phyloP scores from a whole-genome alignment of 768 basidiomycete genomes.

The Suillus luteus region DNA sequence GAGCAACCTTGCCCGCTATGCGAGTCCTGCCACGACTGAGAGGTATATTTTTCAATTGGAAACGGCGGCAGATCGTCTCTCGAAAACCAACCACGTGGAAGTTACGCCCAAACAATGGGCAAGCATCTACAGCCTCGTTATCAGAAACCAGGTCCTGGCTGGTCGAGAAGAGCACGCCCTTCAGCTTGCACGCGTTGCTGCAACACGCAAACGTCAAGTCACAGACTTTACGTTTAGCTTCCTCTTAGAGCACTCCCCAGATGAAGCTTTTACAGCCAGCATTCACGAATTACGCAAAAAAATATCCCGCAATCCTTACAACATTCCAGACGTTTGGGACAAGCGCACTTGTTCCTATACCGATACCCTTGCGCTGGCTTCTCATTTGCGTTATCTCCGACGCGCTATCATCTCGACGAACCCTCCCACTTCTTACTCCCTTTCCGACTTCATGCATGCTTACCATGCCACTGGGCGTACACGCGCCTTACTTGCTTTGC shows the following conservation, averaged over 20 bases:
- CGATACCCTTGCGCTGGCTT: constrained; percentile 14
- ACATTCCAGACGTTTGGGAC: constrained; percentile 2
- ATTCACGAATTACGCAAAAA: constrained; percentile 11
- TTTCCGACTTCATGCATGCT: constrained; percentile 22
- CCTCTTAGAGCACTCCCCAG: constrained; percentile 29
- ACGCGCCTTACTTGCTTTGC: constrained; percentile 20
- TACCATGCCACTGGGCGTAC: constrained; percentile 27
- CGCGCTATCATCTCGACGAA: constrained; percentile 23
- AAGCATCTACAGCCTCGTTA: constrained; percentile 37
- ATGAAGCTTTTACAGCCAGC: constrained; percentile 19
- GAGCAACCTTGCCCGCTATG: constrained; percentile 46
- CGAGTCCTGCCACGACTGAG: constrained; percentile 34
- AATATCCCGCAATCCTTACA: not conserved
- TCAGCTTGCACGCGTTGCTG: constrained; percentile 43
- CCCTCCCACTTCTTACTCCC: constrained; percentile 24
- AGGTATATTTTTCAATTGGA: constrained; percentile 41
- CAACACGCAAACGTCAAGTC: constrained; percentile 32
- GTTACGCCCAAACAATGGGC: constrained; percentile 11
- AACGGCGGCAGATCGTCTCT: constrained; percentile 18
- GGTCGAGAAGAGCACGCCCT: constrained; percentile 45
- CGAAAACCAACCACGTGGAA: constrained; percentile 5
- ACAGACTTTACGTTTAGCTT: constrained; percentile 38
- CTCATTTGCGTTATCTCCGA: constrained; percentile 29
- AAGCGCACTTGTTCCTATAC: constrained; percentile 5
- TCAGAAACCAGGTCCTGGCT: constrained; percentile 43